These are phyloP conservation scores for Aspergillus chevalieri DNA, from an alignment of 2,329 filamentous ascomycete genomes.

Conservation along the genomic window DNA sequence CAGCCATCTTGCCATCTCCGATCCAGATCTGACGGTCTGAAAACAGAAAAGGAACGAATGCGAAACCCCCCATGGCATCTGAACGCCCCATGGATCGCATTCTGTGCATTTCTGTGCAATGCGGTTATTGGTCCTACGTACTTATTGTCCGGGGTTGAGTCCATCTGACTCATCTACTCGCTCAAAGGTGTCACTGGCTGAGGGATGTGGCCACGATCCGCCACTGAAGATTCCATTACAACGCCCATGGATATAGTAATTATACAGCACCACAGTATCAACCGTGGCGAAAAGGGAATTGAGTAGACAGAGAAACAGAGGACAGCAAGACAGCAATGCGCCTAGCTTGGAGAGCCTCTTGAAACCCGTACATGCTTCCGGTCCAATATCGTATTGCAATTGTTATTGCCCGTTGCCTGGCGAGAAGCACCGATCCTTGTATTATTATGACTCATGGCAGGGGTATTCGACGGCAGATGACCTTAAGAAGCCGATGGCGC, in stretches of 20 bases:
- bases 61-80: too few relatives aligned
- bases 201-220: background rate
- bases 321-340: too few relatives aligned
- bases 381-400: background rate
- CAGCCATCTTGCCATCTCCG: constrained; percentile 11
- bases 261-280: background rate
- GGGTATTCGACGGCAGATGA: background rate
- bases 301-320: too few relatives aligned
- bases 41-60: too few relatives aligned
- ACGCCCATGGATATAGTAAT: background rate
- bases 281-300: background rate
- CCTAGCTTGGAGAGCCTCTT: background rate
- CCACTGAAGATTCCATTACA: background rate
- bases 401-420: background rate
- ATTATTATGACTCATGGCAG: background rate
- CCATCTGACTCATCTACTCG: background rate
- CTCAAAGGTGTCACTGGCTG: background rate
- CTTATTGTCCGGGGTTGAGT: background rate
- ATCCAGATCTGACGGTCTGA: constrained; percentile 3
- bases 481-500: constrained; percentile 40
- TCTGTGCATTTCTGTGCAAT: too few relatives aligned
- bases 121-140: background rate
- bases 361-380: background rate
- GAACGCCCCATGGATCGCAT: too few relatives aligned
- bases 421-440: background rate